These are phyloP conservation scores for Beauveria brongniartii DNA, from an alignment of 2,329 filamentous ascomycete species.

Conservation along the genomic window DNA sequence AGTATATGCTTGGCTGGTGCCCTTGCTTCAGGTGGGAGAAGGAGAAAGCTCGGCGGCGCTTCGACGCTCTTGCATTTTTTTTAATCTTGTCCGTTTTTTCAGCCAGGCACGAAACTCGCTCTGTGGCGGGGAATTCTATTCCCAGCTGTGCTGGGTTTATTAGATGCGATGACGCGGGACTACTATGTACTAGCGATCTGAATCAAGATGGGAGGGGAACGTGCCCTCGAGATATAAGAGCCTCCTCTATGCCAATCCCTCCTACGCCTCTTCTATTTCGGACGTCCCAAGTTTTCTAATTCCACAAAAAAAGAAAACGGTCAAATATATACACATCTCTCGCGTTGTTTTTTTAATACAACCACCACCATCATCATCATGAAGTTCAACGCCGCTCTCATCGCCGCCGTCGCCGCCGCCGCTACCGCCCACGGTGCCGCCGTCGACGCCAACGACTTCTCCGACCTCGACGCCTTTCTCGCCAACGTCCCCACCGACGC, in stretches of 20 bases:
- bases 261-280: neutral
- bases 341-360: too few relatives aligned
- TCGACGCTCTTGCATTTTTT: too few relatives aligned
- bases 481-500: constrained; percentile 34
- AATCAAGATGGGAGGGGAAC: neutral
- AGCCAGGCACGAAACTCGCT: too few relatives aligned
- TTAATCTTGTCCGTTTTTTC: too few relatives aligned
- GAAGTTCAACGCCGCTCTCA: constrained; percentile 1
- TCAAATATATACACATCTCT: too few relatives aligned
- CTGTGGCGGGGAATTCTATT: neutral
- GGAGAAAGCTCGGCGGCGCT: too few relatives aligned
- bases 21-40: too few relatives aligned
- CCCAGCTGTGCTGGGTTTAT: neutral
- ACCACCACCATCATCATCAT: neutral
- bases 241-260: neutral
- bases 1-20: too few relatives aligned
- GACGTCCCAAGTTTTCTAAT: neutral
- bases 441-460: constrained; percentile 29
- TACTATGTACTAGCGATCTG: neutral
- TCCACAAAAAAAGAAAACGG: too few relatives aligned
- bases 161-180: neutral
- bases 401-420: neutral
- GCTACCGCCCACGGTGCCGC: neutral
- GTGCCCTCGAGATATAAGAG: neutral
- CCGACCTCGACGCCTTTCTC: constrained; percentile 34